These are phyloP conservation scores for Ceriops decandra DNA, from an alignment of 345 rosid species.

Conservation along the genomic window DNA sequence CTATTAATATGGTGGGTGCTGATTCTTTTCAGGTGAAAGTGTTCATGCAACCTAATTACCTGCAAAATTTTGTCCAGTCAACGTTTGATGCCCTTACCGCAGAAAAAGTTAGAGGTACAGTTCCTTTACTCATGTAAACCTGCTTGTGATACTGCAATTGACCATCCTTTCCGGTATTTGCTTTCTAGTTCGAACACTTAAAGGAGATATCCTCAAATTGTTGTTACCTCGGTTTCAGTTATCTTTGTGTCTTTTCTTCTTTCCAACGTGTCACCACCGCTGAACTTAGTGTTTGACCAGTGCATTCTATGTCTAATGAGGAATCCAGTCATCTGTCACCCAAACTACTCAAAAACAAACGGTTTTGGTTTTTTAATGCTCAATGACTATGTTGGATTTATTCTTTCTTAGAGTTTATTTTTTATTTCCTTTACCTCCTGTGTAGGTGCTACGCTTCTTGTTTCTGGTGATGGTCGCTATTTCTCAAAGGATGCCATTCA, in stretches of 20 bases:
- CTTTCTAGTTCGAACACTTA: too few relatives aligned
- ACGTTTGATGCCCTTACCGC: slow-evolving; percentile 79
- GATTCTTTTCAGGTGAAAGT: slow-evolving; percentile 74
- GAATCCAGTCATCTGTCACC: background rate
- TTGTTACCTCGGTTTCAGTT: background rate
- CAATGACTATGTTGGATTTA: background rate
- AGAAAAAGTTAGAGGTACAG: slow-evolving; percentile 74
- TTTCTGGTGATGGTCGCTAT: slow-evolving; percentile 99
- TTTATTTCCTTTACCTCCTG: slow-evolving; percentile 7
- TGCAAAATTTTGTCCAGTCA: slow-evolving; percentile 82
- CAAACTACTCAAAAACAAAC: background rate
- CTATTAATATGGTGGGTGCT: background rate
- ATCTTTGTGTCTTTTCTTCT: background rate
- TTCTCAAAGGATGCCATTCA: slow-evolving; percentile 91
- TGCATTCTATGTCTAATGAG: background rate
- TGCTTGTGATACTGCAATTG: too few relatives aligned
- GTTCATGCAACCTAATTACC: slow-evolving; percentile 76
- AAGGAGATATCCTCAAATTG: too few relatives aligned
- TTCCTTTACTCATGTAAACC: background rate
- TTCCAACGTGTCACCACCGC: background rate
- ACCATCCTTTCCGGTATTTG: too few relatives aligned
- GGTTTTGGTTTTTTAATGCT: background rate
- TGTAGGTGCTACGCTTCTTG: slow-evolving; percentile 92
- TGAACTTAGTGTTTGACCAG: background rate
- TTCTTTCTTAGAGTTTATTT: background rate